Base-by-base conservation (phyloP, 2,329 filamentous ascomycete species). In the Epichloe scottii region DNA sequence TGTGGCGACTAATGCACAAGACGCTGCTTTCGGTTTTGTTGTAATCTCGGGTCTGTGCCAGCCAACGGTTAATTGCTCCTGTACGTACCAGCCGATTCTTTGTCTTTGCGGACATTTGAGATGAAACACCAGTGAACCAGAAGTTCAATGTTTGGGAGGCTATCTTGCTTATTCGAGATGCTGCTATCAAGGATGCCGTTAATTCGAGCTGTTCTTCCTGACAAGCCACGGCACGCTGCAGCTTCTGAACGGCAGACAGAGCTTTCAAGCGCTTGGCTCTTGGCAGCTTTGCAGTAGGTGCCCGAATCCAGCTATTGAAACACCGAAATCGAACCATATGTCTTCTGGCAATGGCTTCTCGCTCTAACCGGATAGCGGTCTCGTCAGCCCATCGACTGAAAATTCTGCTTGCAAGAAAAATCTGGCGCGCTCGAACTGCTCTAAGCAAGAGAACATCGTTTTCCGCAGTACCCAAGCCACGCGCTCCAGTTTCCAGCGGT, bases 261-360 rank as follows among this genome's bases (percentile, higher is more conserved):
- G 58, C 59, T 42, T 58, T 63, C 48, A 70, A 55, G 17, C 62
- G 57, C n/a, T 66, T 63, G 4, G 58, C 54, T 1, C 54, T 58
- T 3, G 65, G 64, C 5, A 61, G 55, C 17, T 57, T 62, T 11
- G 62, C 59, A 33, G 54, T 60, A 14, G 67, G 66, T 6, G 60
- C 59, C 48, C 66, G 62, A 34, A 59, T 63, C 67, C 67, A 70
- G 38, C 61, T 61, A 40, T 59, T 59, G 50, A 69, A 70, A 50
- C 63, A 69, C 11, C 70, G 69, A 52, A 70, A 79, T 51, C 83
- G 75, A 50, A 93, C 68, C 53, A 90, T 80, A 62, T 88, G 85
- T 54, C 80, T 74, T 55, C 85, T 76, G 19, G 86, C 87, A 41
- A 81, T 73, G 4, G 77, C 79, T 4, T 85, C 87, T 40, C 79